Base-by-base conservation (phyloP, 495 filamentous ascomycete species). In the Cetradonia linearis region DNA sequence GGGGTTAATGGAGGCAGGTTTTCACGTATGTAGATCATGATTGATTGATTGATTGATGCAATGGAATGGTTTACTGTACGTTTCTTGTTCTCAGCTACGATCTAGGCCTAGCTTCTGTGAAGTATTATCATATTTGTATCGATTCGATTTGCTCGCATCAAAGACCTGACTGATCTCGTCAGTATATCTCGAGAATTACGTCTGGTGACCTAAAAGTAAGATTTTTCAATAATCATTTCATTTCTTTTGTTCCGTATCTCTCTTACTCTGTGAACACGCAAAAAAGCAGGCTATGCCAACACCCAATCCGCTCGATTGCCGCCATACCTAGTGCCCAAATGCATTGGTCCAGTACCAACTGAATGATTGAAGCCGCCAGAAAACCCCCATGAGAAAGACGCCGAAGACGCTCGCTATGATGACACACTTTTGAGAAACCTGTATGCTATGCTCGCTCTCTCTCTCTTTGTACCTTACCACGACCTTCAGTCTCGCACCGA, bases 341-440 rank as follows among this genome's bases (percentile, higher is more conserved):
- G 50, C 50, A 36, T 54, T 36, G 50, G 20, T 53, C 20, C 50
- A 54, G 50, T 54, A 54, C 31, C 50, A 54, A 30, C 50, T 54
- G 50, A 31, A 46, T 46, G 5, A 5, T 36, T 48, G 20, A 5
- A 33, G 14, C 31, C 31, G 28, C 30, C 28, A 30, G 28, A 28
- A 31, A 23, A 54, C 18, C 49, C 20, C 31, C 49, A 53, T 53
- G 14, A 53, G 28, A n/a, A 28, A 33, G 33, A 53, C 10, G 5
- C 18, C 28, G 49, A 27, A 13, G 16, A 7, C 50, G 50, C 50
- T 54, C 50, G 28, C 50, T 54, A 34, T 54, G 33, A 54, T 54
- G 23, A 33, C 31, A n/a, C 28, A 33, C 31, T 54, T 54, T 53
- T 54, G n/a, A 28, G 20, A 53, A 54, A 54, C n/a, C 50, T 20